Base-by-base conservation (phyloP, 331 rosid species). In the Acacia concinna region DNA sequence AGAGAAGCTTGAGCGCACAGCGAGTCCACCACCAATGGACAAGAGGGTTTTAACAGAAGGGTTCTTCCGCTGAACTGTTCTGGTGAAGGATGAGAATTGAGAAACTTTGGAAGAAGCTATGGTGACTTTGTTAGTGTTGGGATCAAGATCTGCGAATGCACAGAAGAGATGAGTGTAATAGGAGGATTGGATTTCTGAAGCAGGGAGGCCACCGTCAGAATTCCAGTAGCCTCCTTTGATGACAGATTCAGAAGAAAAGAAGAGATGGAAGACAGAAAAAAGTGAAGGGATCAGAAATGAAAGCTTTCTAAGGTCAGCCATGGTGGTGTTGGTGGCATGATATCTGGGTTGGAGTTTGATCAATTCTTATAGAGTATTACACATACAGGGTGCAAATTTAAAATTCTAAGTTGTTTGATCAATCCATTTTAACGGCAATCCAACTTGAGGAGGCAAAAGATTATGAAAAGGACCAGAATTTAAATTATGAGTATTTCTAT, bases 1-100 rank as follows among this genome's bases (percentile, higher is more conserved):
- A 12, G 73, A 38, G 18, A 40, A 68, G 0, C 0, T 40, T 23
- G 34, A 15, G 0, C 32, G 14, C 7, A 38, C 0, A 21, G 10
- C 1, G 1, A 1, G 4, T n/a, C 72, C 72, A 2, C 73, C 73
- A 40, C 73, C 73, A 11, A 68, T 68, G 52, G 73, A 68, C n/a
- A 68, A 68, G 18, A 67, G 73, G 20, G 73, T 40, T 67, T 38
- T 67, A 4, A 67, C 32, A 11, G 73, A 67, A n/a, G 73, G 73
- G 21, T 68, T 68, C 35, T 23, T 23, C 5, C 0, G 52, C 1
- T 23, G 73, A 12, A 68, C 52, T 27, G 73, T 40, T 68, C 13
- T 5, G 11, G 73, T 68, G 52, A 68, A 68, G 73, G 73, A 40
- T 4, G 73, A 68, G 73, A 68, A 68, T 21, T 11, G 27, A 15